These are phyloP conservation scores for Pseudotsuga menziesii DNA, from an alignment of 75 land plant species.

Conservation along the genomic window DNA sequence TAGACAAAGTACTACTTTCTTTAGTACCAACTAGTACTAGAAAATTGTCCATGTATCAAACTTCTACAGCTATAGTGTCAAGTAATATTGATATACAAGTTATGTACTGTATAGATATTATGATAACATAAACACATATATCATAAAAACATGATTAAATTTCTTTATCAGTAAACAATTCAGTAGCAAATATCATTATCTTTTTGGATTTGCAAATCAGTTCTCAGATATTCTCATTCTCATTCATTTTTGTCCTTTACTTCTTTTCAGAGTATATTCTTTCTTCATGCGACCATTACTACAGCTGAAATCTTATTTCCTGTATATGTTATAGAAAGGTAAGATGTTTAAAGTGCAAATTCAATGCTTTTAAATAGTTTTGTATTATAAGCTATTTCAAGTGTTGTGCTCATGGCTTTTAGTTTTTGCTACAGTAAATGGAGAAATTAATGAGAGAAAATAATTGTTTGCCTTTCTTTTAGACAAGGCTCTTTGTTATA, in stretches of 20 bases:
- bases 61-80: too few species aligned
- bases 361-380: neutral
- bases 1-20: neutral
- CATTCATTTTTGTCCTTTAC: neutral
- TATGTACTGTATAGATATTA: too few species aligned
- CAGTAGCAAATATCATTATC: neutral
- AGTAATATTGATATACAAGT: too few species aligned
- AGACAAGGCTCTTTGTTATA: neutral
- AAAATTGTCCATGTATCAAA: neutral
- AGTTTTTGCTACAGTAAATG: neutral
- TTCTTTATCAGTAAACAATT: neutral
- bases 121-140: neutral
- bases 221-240: neutral
- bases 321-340: constrained; percentile 77
- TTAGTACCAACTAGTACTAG: neutral
- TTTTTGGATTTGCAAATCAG: neutral
- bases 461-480: neutral
- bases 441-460: neutral
- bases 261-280: constrained; percentile 40
- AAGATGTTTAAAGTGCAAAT: neutral
- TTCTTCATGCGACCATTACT: constrained; percentile 49
- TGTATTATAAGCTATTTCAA: neutral
- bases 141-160: neutral
- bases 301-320: constrained; percentile 60
- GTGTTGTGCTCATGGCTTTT: neutral